Evolutionary conservation across 148 eudicot species (phyloP).

Genomic region (Vaccinium darrowii): DNA sequence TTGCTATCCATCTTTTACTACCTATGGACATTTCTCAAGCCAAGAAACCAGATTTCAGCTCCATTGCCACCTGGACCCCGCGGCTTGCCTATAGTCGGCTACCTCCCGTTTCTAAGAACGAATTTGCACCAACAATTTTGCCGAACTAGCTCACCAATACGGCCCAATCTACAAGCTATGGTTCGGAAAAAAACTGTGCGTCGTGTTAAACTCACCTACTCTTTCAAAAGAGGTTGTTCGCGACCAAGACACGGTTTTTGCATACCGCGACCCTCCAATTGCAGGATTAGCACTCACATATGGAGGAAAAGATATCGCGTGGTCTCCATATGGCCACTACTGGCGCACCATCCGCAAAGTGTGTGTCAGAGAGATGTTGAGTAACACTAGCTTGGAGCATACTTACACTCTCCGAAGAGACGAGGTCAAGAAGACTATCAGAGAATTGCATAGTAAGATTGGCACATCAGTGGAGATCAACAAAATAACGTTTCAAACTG

Average conservation of each 20-base stretch:
- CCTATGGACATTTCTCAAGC: background rate
- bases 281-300: conserved; percentile 19
- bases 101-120: conserved; percentile 31
- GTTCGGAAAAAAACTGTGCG: conserved; percentile 31
- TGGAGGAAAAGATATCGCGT: conserved; percentile 29
- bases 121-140: conserved; percentile 30
- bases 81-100: conserved; percentile 43
- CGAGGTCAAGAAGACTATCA: conserved; percentile 23
- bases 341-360: conserved; percentile 45
- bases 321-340: conserved; percentile 25
- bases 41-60: background rate
- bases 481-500: conserved; percentile 20
- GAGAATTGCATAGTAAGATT: conserved; percentile 10
- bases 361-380: conserved; percentile 39
- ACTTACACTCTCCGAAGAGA: conserved; percentile 18
- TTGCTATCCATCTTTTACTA: background rate
- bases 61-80: conserved; percentile 42
- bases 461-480: conserved; percentile 23
- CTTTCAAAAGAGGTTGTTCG: conserved; percentile 40
- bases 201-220: conserved; percentile 42
- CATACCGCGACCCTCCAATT: conserved; percentile 34
- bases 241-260: conserved; percentile 37
- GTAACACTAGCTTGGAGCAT: conserved; percentile 22
- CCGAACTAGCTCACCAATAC: conserved; percentile 21
- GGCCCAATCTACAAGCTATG: conserved; percentile 38